phyloP scores from a whole-genome alignment of 2,329 filamentous ascomycete species.

The Diaporthe sp. region DNA sequence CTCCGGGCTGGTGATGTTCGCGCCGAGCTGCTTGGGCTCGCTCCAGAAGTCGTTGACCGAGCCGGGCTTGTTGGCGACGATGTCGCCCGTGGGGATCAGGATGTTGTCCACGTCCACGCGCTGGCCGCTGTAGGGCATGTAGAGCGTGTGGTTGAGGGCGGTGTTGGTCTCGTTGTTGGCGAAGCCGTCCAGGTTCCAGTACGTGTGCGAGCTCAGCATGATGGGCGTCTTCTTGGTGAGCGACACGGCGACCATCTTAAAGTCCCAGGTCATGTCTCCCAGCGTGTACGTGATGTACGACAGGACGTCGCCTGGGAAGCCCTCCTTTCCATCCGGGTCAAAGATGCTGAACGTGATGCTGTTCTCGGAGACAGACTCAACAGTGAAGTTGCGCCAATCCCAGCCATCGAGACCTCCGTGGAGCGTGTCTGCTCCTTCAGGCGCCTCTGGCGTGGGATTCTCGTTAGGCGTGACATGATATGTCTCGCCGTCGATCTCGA shows the following conservation, averaged over 20 bases:
- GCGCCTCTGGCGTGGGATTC: conserved; percentile 65
- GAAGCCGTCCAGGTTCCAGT: conserved; percentile 89
- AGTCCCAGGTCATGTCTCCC: conserved; percentile 75
- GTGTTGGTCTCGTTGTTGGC: conserved; percentile 77
- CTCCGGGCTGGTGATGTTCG: conserved; percentile 73
- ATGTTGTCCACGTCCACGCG: conserved; percentile 79
- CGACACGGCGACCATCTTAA: conserved; percentile 79
- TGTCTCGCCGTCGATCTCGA: conserved; percentile 73
- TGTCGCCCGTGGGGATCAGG: conserved; percentile 81
- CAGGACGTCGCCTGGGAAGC: conserved; percentile 84
- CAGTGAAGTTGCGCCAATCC: conserved; percentile 84
- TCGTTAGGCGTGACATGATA: conserved; percentile 76
- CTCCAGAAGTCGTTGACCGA: conserved; percentile 89
- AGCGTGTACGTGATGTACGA: conserved; percentile 82
- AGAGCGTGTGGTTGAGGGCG: conserved; percentile 79
- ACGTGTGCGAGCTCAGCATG: conserved; percentile 81
- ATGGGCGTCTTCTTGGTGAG: conserved; percentile 84
- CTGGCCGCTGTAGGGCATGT: conserved; percentile 80
- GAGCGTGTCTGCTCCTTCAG: conserved; percentile 73
- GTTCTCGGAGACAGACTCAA: conserved; percentile 75
- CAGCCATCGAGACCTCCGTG: conserved; percentile 81
- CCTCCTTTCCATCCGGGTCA: conserved; percentile 80
- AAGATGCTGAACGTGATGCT: conserved; percentile 83
- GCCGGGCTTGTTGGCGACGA: conserved; percentile 76
- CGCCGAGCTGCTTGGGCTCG: conserved; percentile 82